Base-by-base conservation (phyloP, 2,329 filamentous ascomycete genomes). In the Trichoderma atroviride region DNA sequence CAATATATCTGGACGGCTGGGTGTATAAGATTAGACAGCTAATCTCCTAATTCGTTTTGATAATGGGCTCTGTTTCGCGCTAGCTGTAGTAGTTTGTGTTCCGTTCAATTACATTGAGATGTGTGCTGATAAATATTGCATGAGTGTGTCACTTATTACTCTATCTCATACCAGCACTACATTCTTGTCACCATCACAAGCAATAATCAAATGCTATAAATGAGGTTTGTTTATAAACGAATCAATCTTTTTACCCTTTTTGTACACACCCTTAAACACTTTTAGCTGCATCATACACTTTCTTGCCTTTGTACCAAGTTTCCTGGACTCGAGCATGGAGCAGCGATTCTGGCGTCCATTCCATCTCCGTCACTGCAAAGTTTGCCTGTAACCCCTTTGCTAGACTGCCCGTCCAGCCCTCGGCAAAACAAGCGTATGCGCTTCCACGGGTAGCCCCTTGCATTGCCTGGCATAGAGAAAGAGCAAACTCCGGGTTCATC, bases 391-490 rank as follows among this genome's bases (percentile, higher is more conserved):
- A 22, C 27, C 63, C 63, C 55, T 67, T 67, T 31, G 16, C n/a
- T 1, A 67, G 7, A 19, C 63, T 59, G n/a, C 55, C 55, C 14
- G 63, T 59, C 63, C 63, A 67, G 31, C 40, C 55, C 13, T 66
- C 63, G 10, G 63, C 53, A 58, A 66, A 66, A 47, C 63, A 66
- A 24, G 63, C 47, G 29, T 66, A 66, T 19, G 53, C 63, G 37
- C 63, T 66, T 37, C 63, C 63, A 19, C 37, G 37, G n/a, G 63
- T 66, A 57, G 37, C 53, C 3, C 53, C 63, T 22, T 66, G 63
- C 63, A 66, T 66, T 22, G 63, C 63, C 1, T 58, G 63, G 13
- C 53, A 66, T n/a, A 66, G 63, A 29, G 53, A 50, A 10, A 66
- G 33, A 22, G 63, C 63, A 35, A 66, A 66, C 37, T 66, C 35